Evolutionary conservation across 2,329 filamentous ascomycete genomes (phyloP).

Genomic region (Talaromyces rugulosus): DNA sequence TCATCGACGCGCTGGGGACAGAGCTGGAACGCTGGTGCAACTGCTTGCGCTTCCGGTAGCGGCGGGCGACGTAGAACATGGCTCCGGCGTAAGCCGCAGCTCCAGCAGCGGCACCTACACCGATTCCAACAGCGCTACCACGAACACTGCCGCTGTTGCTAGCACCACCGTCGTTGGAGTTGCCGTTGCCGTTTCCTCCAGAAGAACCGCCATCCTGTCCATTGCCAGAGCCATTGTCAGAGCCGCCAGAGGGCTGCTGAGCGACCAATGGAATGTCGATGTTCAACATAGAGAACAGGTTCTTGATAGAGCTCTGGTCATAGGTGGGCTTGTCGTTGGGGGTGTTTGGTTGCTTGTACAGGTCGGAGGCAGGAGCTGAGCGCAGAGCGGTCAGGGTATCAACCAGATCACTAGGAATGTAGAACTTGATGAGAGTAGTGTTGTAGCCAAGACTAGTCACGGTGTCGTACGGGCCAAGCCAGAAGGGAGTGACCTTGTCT

Average conservation of each 20-base stretch:
- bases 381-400: constrained; percentile 65
- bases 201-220: constrained; percentile 41
- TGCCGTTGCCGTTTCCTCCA: constrained; percentile 28
- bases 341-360: constrained; percentile 67
- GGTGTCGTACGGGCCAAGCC: constrained; percentile 74
- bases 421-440: constrained; percentile 73
- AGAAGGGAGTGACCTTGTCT: constrained; percentile 61
- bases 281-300: constrained; percentile 78
- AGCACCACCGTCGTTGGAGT: constrained; percentile 44
- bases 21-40: constrained; percentile 74
- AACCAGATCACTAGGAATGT: constrained; percentile 68
- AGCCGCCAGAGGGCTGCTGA: constrained; percentile 9
- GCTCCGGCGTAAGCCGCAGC: constrained; percentile 85
- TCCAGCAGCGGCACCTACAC: constrained; percentile 70
- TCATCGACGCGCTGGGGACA: constrained; percentile 62
- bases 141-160: constrained; percentile 35
- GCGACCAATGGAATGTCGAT: constrained; percentile 68
- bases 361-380: constrained; percentile 62
- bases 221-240: constrained; percentile 29
- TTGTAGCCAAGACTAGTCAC: constrained; percentile 64
- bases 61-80: constrained; percentile 88
- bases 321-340: constrained; percentile 12
- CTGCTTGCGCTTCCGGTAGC: constrained; percentile 83
- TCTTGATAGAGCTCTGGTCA: constrained; percentile 52
- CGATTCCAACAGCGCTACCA: constrained; percentile 59